phyloP scores from a whole-genome alignment of 2,329 filamentous ascomycete species.

The Colletotrichum gigasporum region DNA sequence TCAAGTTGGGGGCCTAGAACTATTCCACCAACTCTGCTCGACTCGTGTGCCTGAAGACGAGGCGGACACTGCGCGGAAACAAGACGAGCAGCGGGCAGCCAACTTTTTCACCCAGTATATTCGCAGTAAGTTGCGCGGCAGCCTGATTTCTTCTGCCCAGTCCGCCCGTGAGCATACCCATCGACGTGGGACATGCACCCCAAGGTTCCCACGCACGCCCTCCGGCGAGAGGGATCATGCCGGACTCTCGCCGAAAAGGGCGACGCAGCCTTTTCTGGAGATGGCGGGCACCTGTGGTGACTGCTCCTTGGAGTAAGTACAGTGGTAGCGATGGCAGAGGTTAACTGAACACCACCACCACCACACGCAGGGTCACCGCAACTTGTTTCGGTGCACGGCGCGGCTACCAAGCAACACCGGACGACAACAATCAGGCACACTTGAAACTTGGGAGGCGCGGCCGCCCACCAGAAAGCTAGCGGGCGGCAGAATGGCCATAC shows the following conservation, averaged over 20 bases:
- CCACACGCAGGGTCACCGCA: neutral
- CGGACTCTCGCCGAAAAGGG: neutral
- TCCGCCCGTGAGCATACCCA: too few species aligned
- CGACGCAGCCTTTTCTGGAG: neutral
- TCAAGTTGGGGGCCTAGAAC: slow-evolving; percentile 20
- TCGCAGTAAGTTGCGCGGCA: neutral
- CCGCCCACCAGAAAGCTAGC: neutral
- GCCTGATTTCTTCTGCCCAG: neutral
- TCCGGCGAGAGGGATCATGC: neutral
- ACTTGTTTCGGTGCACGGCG: neutral
- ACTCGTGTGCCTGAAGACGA: slow-evolving; percentile 15
- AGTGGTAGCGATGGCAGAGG: too few species aligned
- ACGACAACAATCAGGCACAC: slow-evolving; percentile 10
- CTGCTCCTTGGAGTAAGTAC: too few species aligned
- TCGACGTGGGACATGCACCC: neutral
- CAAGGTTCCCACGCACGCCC: too few species aligned
- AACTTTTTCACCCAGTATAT: neutral
- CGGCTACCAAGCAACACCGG: neutral
- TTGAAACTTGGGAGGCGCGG: slow-evolving; percentile 15
- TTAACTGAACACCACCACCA: too few species aligned
- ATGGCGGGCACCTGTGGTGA: too few species aligned
- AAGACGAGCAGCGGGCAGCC: neutral
- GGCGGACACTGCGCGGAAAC: too few species aligned
- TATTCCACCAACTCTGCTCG: slow-evolving; percentile 24
- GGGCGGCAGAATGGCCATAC: neutral